Conservation (phyloP, 495 filamentous ascomycete genomes). For the Tetracladium marchalianum region DNA sequence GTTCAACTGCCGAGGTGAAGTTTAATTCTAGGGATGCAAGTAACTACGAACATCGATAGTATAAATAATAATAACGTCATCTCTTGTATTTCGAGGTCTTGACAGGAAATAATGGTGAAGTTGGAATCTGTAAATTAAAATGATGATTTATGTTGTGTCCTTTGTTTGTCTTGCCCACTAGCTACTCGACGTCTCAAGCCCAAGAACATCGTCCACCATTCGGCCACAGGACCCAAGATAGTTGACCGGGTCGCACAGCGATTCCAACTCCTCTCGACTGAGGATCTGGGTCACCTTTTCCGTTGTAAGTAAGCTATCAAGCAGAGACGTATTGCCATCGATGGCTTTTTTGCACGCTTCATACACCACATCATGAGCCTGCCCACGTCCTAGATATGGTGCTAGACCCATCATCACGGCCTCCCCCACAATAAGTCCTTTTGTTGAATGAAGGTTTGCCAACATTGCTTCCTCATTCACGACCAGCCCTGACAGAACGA, state of each 20-base stretch:
- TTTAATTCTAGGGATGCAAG: too few relatives aligned
- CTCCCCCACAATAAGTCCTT: constrained; percentile 42
- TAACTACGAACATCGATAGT: too few relatives aligned
- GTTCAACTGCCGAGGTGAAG: too few relatives aligned
- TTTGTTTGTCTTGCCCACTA: too few relatives aligned
- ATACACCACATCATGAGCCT: constrained; percentile 45
- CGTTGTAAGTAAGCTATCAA: constrained; percentile 26
- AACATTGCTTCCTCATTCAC: constrained; percentile 36
- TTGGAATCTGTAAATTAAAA: too few relatives aligned
- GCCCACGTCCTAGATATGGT: constrained; percentile 33
- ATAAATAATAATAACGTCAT: too few relatives aligned
- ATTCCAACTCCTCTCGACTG: constrained; percentile 24
- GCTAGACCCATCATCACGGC: constrained; percentile 49
- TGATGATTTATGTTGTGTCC: too few relatives aligned
- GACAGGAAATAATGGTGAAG: too few relatives aligned
- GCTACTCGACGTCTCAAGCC: constrained; percentile 12
- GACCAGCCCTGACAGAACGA: constrained; percentile 35
- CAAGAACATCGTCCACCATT: constrained; percentile 43
- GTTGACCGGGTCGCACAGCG: constrained; percentile 39
- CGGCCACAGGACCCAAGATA: constrained; percentile 35
- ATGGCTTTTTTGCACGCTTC: constrained; percentile 41
- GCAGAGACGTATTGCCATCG: constrained; percentile 29
- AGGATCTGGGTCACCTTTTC: constrained; percentile 32
- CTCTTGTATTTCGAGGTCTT: too few relatives aligned
- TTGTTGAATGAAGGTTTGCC: constrained; percentile 36